phyloP scores from a whole-genome alignment of 169 alveolate genomes.

The Cryptosporidium viatorum region DNA sequence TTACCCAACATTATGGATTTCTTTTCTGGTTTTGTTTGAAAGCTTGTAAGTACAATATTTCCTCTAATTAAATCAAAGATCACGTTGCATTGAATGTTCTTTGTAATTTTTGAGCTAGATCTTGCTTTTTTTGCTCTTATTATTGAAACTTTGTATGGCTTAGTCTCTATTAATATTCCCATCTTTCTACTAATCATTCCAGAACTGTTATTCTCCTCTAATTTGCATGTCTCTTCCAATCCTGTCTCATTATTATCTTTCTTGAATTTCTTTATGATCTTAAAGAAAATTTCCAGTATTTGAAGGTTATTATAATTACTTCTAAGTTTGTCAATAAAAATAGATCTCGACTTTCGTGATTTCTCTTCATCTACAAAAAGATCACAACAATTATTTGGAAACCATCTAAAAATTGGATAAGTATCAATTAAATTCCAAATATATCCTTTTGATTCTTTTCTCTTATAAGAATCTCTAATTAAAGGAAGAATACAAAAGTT shows the following conservation, averaged over 20 bases:
- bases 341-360: not conserved
- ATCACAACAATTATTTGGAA: slow-evolving; percentile 30
- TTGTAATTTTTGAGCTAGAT: not conserved
- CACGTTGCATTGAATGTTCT: not conserved
- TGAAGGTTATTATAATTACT: slow-evolving; percentile 32
- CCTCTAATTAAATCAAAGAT: slow-evolving; percentile 14
- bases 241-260: not conserved
- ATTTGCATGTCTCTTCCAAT: not conserved
- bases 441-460: not conserved
- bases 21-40: not conserved
- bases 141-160: slow-evolving; percentile 11
- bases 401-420: slow-evolving; percentile 70
- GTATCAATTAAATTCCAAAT: slow-evolving; percentile 70
- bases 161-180: slow-evolving; percentile 1
- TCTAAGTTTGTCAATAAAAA: slow-evolving; percentile 39
- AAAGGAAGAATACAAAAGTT: slow-evolving; percentile 23
- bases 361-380: not conserved
- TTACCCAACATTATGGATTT: not conserved
- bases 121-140: slow-evolving; percentile 19
- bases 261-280: not conserved
- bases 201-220: not conserved
- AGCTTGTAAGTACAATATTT: slow-evolving; percentile 1
- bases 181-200: not conserved
- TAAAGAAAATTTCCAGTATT: slow-evolving; percentile 1
- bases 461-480: not conserved